Evolutionary conservation across 2,329 filamentous ascomycete species (phyloP), one percentile per base, ranked within the genome.

Genomic region (Talaromyces sp.): DNA sequence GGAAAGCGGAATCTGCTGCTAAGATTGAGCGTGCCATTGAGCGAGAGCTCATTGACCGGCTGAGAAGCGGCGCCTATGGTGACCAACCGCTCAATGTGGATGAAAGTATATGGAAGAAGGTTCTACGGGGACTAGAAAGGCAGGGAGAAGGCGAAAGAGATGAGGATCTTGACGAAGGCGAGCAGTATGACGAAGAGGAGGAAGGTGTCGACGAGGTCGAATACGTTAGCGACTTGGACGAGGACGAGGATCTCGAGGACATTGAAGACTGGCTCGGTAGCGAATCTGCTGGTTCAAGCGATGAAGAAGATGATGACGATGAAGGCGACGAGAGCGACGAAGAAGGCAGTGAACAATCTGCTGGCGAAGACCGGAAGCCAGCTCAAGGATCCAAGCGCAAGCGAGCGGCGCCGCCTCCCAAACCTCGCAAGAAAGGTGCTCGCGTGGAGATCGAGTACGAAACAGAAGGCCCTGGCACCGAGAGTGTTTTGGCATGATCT

Each of bases 1-100:
- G 89, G 67, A 92, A 90, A 78, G 89, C 89, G 10, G 87, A 91
- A 76, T 87, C 87, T 23, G 91, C 91, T 7, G 95, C 95, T 27
- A 97, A 97, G 85, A 87, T 99, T 64, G 95, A 99, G 83, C 84
- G 92, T 67, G 92, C 92, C 7, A 98, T 99, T 76, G 95, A 99
- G 83, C 84, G 95, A 60, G 94, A 98, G 78, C 83, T 99, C 67
- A 89, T 99, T 68, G 92, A 98, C 78, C 84, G 95, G 68, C 79
- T 99, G 76, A 85, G 93, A 67, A 93, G 92, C 72, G 95, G 95
- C 53, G 93, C 93, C 3, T 98, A 99, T 76, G 95, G 95, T 60
- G 93, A 98, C 70, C 87, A 91, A 73, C 95, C 95, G 50, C 82
- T 99, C 67, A 99, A 99, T 73, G 93, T 96, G 57, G 95, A 96